Base-by-base conservation (phyloP, 2,329 filamentous ascomycete genomes). In the Hortaea sp. region DNA sequence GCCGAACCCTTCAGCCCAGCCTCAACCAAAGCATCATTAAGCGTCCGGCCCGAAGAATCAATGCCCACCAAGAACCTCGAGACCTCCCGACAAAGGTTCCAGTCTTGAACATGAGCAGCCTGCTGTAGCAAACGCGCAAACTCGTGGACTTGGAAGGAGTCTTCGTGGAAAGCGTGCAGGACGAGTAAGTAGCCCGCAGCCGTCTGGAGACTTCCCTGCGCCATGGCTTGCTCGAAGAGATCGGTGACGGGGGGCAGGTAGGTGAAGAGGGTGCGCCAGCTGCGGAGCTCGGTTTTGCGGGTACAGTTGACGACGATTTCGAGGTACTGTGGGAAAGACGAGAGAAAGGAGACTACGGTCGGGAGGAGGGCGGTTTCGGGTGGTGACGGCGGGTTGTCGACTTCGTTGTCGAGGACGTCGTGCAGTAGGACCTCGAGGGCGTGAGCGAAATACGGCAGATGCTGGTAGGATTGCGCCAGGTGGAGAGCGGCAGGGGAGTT, bases 281-380 rank as follows among this genome's bases (percentile, higher is more conserved):
- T 94, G 35, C 90, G 81, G 6, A 95, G 81, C 62, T 98, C 92
- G 0, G 92, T 98, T 67, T 98, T 98, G 45, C 92, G 84, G 1
- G 92, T 95, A 67, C 92, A 98, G 67, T 94, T 92, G 13, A 98
- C 84, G 27, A 98, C 83, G 48, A 97, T 92, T 58, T 97, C 90
- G 11, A 97, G 80, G 60, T 95, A 98, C 48, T 88, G 80, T 46
- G 82, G 83, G 56, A 75, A 75, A 1, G 69, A 71, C 6, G 70
- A 73, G 12, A 77, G 62, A 53, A 77, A 77, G 0, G 71, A 73
- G n/a, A 77, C 61, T 2, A 75, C 69, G 35, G 67, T 69, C 7
- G 74, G 73, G 9, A 77, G 58, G 5, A 76, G 63, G 11, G 73
- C 72, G 42, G 69, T 68, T 56, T 71, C 69, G 9, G 67, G 64